phyloP scores from a whole-genome alignment of 331 rosid species.

The Quercus phellos region DNA sequence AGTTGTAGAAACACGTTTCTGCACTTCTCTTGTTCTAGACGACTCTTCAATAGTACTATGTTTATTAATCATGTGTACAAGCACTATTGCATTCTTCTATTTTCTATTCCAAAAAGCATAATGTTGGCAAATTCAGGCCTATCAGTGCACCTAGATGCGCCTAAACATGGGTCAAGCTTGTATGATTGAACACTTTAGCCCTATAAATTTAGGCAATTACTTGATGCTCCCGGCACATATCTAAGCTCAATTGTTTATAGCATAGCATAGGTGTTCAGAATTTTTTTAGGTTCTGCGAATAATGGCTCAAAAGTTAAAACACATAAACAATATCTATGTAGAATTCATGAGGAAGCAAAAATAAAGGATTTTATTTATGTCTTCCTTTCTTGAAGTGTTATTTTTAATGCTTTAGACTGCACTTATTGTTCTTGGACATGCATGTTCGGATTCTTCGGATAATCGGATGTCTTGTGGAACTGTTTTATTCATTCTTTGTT shows the following conservation, averaged over 20 bases:
- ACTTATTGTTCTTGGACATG: too few relatives aligned
- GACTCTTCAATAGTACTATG: background rate
- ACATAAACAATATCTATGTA: background rate
- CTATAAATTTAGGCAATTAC: background rate
- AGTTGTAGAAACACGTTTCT: background rate
- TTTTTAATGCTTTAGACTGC: too few relatives aligned
- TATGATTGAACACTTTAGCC: background rate
- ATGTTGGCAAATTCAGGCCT: background rate
- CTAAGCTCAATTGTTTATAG: background rate
- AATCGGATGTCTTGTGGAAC: too few relatives aligned
- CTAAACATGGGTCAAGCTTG: background rate
- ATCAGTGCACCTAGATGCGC: too few relatives aligned
- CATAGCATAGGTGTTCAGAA: background rate
- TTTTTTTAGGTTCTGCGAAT: background rate
- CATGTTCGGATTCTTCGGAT: too few relatives aligned
- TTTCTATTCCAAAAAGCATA: background rate
- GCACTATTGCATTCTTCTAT: background rate
- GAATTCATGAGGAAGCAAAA: background rate
- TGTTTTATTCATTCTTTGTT: too few relatives aligned
- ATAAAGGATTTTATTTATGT: too few relatives aligned
- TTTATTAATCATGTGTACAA: background rate
- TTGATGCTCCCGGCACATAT: background rate
- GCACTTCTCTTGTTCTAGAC: background rate
- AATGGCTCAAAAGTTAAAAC: too few relatives aligned
- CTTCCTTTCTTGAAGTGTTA: too few relatives aligned